Conservation (phyloP, 2,329 filamentous ascomycete species). For the Neofusicoccum parvum region DNA sequence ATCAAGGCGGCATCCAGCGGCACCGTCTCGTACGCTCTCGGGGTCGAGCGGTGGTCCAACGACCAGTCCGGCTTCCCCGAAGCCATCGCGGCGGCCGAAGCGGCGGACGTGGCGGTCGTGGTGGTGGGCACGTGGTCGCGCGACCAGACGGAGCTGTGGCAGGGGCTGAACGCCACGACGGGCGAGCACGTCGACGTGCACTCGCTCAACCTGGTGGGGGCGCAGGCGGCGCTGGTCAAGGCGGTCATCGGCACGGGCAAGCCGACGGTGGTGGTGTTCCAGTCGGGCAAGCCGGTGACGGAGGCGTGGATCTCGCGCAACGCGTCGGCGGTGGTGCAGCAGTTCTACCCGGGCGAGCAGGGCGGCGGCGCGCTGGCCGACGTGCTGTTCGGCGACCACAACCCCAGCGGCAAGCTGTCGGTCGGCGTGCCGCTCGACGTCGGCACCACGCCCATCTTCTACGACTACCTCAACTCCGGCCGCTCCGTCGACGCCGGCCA, state of each 20-base stretch:
- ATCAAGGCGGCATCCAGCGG: conserved; percentile 62
- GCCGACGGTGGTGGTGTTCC: conserved; percentile 69
- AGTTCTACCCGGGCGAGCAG: conserved; percentile 74
- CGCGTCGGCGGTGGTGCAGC: conserved; percentile 68
- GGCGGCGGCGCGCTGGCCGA: conserved; percentile 68
- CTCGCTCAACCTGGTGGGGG: conserved; percentile 67
- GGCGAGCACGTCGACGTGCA: conserved; percentile 72
- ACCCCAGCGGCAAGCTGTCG: conserved; percentile 66
- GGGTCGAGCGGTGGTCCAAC: conserved; percentile 72
- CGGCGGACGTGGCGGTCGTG: conserved; percentile 71
- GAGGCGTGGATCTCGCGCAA: conserved; percentile 71
- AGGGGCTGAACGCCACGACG: conserved; percentile 71
- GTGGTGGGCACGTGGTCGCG: conserved; percentile 76
- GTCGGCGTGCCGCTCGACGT: conserved; percentile 70
- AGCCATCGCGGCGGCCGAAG: conserved; percentile 65
- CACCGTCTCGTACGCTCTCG: conserved; percentile 66
- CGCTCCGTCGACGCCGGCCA: conserved; percentile 58
- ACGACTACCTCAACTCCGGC: conserved; percentile 71
- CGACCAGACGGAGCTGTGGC: conserved; percentile 72
- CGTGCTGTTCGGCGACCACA: conserved; percentile 62
- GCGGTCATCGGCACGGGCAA: conserved; percentile 69
- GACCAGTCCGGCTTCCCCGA: conserved; percentile 68
- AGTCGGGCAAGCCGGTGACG: conserved; percentile 71
- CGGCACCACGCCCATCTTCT: conserved; percentile 69
- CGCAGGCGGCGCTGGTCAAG: conserved; percentile 66